phyloP scores from a whole-genome alignment of 306 rosid genomes.

The Inga laurina region DNA sequence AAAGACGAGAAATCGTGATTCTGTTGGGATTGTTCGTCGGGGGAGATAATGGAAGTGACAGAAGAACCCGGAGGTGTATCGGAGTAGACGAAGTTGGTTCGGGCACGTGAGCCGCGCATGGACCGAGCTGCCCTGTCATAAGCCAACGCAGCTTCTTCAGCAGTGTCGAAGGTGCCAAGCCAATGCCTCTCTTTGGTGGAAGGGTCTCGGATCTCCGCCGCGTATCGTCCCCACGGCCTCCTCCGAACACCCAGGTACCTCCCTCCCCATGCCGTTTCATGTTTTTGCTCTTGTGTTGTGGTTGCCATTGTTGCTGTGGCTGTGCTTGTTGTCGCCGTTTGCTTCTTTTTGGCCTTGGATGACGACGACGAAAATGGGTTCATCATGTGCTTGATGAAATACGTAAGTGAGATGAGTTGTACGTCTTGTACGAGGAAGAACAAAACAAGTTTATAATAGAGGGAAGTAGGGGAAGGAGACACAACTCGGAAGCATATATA shows the following conservation, averaged over 20 bases:
- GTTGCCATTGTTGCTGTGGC: neutral
- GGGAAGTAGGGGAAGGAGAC: neutral
- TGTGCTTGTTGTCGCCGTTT: conserved; percentile 28
- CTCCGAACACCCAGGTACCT: conserved; percentile 59
- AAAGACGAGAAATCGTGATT: conserved; percentile 26
- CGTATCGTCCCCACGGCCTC: conserved; percentile 64
- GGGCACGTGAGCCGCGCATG: conserved; percentile 64
- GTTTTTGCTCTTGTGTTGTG: conserved; percentile 25
- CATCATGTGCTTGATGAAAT: conserved; percentile 30
- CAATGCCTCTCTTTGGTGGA: conserved; percentile 61
- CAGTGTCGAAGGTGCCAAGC: conserved; percentile 63
- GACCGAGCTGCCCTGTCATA: conserved; percentile 59
- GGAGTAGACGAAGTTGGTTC: conserved; percentile 54
- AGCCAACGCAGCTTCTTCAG: conserved; percentile 61
- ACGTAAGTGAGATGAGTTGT: conserved; percentile 5
- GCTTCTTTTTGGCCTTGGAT: conserved; percentile 46
- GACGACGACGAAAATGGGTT: conserved; percentile 34
- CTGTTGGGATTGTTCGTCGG: conserved; percentile 35
- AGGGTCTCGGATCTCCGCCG: conserved; percentile 61
- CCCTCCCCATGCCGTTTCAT: conserved; percentile 52
- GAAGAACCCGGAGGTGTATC: conserved; percentile 56
- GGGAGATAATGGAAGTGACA: conserved; percentile 51
- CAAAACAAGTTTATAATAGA: neutral
- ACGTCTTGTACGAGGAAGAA: conserved; percentile 10
- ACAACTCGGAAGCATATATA: neutral